These are phyloP conservation scores for Phytophthora europaea DNA, from an alignment of 352 stramenopile species.

Conservation along the genomic window DNA sequence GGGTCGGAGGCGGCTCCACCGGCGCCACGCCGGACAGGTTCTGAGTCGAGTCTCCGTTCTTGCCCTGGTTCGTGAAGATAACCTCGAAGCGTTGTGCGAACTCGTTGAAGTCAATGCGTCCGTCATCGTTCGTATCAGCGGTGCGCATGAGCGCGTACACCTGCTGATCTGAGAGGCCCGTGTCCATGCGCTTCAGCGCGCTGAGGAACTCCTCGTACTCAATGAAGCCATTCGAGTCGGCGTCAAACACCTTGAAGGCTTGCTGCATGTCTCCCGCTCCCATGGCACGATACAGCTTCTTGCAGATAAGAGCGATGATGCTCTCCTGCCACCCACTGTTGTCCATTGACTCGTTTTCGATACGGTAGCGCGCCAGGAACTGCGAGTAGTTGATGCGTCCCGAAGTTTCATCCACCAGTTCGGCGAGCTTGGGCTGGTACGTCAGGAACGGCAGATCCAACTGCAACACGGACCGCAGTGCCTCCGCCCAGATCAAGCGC, in stretches of 20 bases:
- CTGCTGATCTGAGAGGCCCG: slow-evolving; percentile 91
- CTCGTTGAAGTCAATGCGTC: slow-evolving; percentile 92
- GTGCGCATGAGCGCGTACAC: slow-evolving; percentile 95
- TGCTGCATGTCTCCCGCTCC: slow-evolving; percentile 90
- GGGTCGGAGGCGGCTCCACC: slow-evolving; percentile 26
- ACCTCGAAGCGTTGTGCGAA: slow-evolving; percentile 93
- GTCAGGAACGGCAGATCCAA: slow-evolving; percentile 93
- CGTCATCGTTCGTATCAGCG: slow-evolving; percentile 93
- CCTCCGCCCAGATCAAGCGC: slow-evolving; percentile 92
- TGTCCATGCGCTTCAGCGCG: slow-evolving; percentile 93
- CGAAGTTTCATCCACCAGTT: slow-evolving; percentile 78
- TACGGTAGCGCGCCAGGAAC: slow-evolving; percentile 94
- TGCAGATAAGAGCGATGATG: slow-evolving; percentile 93
- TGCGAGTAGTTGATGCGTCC: slow-evolving; percentile 94
- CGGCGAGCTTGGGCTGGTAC: slow-evolving; percentile 91
- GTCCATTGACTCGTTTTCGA: slow-evolving; percentile 91
- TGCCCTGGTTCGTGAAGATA: slow-evolving; percentile 87
- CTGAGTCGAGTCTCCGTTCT: slow-evolving; percentile 34
- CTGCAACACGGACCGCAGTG: slow-evolving; percentile 92
- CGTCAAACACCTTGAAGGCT: slow-evolving; percentile 93
- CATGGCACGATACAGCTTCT: slow-evolving; percentile 93
- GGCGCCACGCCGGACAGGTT: slow-evolving; percentile 10
- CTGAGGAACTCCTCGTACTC: slow-evolving; percentile 95
- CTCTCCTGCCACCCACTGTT: slow-evolving; percentile 91
- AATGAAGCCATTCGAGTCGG: slow-evolving; percentile 91